A percentile compares a stretch with the other conserved stretches of the same genome.
phyloP scores from a whole-genome alignment of 345 rosid genomes.

The Pugionium dolabratum region DNA sequence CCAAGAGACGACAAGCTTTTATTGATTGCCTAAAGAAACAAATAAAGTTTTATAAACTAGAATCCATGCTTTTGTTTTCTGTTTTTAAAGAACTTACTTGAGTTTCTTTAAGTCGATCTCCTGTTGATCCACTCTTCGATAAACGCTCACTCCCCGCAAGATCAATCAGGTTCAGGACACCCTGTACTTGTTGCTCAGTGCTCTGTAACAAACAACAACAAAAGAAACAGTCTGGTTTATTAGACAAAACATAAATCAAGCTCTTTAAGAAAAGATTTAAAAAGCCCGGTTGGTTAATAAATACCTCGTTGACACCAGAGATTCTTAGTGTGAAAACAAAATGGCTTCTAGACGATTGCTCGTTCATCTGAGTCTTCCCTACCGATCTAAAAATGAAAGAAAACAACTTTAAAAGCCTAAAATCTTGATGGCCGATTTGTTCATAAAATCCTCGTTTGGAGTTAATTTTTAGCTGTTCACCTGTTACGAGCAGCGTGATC shows the following conservation, averaged over 20 bases:
- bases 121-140: conserved; percentile 94
- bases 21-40: conserved; percentile 72
- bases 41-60: background rate
- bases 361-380: conserved; percentile 93
- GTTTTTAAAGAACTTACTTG: conserved; percentile 49
- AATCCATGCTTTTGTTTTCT: background rate
- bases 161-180: conserved; percentile 93
- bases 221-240: background rate
- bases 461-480: conserved; percentile 37
- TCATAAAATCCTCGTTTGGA: background rate
- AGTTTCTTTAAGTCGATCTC: conserved; percentile 93
- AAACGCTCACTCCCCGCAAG: conserved; percentile 99
- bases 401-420: background rate
- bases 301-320: conserved; percentile 82
- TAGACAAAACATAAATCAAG: conserved; percentile 18
- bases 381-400: conserved; percentile 58
- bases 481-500: conserved; percentile 88
- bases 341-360: conserved; percentile 81
- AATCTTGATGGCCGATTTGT: background rate
- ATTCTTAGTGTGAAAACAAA: conserved; percentile 90
- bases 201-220: conserved; percentile 44
- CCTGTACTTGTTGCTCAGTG: conserved; percentile 96
- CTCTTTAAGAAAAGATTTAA: background rate
- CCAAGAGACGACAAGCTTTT: conserved; percentile 88
- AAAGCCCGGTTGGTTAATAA: background rate